phyloP scores from a whole-genome alignment of 495 filamentous ascomycete species.

The Elasticomyces elasticus region DNA sequence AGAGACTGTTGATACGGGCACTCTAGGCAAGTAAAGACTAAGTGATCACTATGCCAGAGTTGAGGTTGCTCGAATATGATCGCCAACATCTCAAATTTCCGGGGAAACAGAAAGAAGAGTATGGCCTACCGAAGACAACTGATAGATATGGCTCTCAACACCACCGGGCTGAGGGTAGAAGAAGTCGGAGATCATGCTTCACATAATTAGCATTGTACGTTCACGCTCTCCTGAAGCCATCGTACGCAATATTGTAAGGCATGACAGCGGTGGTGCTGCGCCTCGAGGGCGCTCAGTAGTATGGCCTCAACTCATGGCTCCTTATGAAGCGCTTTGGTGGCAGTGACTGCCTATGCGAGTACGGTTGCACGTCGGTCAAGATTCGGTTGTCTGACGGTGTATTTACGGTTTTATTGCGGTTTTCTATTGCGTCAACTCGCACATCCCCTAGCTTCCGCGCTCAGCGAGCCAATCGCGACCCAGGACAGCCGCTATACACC shows the following conservation, averaged over 20 bases:
- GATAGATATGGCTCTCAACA: conserved; percentile 96
- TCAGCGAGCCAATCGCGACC: too few relatives aligned
- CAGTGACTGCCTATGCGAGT: too few relatives aligned
- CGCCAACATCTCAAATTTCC: too few relatives aligned
- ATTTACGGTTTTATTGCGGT: too few relatives aligned
- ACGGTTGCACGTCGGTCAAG: too few relatives aligned
- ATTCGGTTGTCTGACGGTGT: too few relatives aligned
- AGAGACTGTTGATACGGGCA: background rate
- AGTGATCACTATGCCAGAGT: too few relatives aligned
- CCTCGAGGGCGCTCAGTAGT: conserved; percentile 19
- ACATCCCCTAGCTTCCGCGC: too few relatives aligned
- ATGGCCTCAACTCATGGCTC: background rate
- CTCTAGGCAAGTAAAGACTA: background rate
- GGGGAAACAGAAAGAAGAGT: background rate
- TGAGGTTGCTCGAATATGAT: too few relatives aligned
- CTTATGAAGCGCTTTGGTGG: too few relatives aligned
- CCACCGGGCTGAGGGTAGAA: conserved; percentile 97
- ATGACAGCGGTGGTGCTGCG: conserved; percentile 31
- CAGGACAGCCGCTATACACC: too few relatives aligned
- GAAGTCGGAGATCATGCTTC: conserved; percentile 93
- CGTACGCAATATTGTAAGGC: conserved; percentile 68
- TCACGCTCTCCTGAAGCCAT: background rate
- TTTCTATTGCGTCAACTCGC: too few relatives aligned
- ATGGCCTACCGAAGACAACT: conserved; percentile 55
- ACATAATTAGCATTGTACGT: conserved; percentile 17